phyloP scores from a whole-genome alignment of 1,284 basidiomycete species.

The Sporisorium sorghi region DNA sequence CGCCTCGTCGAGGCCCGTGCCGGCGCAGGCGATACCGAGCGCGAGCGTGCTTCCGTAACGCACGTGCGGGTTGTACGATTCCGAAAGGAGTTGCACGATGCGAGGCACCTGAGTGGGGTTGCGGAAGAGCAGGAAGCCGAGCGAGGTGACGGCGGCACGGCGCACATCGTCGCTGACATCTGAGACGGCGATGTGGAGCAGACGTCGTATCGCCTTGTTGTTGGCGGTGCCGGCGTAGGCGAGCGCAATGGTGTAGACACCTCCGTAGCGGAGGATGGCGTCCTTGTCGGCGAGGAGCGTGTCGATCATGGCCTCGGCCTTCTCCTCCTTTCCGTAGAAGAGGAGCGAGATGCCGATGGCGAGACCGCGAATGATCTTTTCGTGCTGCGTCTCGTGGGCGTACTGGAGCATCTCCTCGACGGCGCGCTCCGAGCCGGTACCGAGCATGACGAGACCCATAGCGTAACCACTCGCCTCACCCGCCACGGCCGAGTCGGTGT shows the following conservation, averaged over 20 bases:
- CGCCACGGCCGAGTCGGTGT: conserved; percentile 67
- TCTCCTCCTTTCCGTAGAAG: conserved; percentile 67
- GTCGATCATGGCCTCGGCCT: conserved; percentile 66
- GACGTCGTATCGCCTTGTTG: conserved; percentile 66
- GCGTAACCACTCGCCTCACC: conserved; percentile 69
- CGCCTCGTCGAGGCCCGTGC: conserved; percentile 68
- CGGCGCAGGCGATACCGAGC: conserved; percentile 68
- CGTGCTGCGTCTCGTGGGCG: conserved; percentile 69
- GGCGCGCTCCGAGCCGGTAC: conserved; percentile 64
- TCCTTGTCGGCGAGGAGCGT: conserved; percentile 67
- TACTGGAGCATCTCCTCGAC: conserved; percentile 70
- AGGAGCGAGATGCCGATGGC: conserved; percentile 68
- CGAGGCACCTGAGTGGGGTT: conserved; percentile 68
- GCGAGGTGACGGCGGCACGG: conserved; percentile 66
- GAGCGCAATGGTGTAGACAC: conserved; percentile 67
- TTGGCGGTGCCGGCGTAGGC: conserved; percentile 69
- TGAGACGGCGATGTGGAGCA: conserved; percentile 67
- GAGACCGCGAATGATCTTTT: conserved; percentile 69
- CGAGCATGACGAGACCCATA: conserved; percentile 69
- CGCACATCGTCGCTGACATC: conserved; percentile 69
- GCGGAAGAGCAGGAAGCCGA: conserved; percentile 69
- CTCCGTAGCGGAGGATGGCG: conserved; percentile 68
- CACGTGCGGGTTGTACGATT: conserved; percentile 69
- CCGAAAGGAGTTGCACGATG: conserved; percentile 68
- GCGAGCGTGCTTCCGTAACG: conserved; percentile 69